Conservation (phyloP, 2,329 filamentous ascomycete genomes). For the Dryadomyces quercivorus region DNA sequence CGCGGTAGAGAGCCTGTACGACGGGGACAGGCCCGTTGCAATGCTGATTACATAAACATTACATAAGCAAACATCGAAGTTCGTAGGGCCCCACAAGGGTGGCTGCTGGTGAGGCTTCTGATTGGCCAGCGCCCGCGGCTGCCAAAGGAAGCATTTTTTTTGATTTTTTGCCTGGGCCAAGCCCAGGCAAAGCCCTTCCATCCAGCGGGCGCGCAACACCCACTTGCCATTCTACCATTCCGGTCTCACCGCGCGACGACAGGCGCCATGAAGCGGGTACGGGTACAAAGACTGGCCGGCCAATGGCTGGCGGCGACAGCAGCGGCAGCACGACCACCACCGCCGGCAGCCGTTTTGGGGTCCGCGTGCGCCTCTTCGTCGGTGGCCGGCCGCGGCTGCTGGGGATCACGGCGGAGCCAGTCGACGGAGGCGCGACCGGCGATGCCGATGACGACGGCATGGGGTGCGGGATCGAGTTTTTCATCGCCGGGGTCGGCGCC, state of each 20-base stretch:
- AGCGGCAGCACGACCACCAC: not conserved
- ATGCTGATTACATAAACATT: too few relatives aligned
- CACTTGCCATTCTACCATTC: not conserved
- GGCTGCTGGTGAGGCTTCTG: not conserved
- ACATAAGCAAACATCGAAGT: too few relatives aligned
- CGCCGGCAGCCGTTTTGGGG: not conserved
- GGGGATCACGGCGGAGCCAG: slow-evolving; percentile 1
- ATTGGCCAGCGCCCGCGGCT: not conserved
- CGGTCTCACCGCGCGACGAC: not conserved
- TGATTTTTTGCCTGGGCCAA: too few relatives aligned
- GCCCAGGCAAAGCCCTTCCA: not conserved
- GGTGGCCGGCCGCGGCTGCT: not conserved
- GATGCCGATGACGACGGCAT: too few relatives aligned
- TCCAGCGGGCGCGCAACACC: too few relatives aligned
- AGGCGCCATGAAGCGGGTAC: slow-evolving; percentile 46
- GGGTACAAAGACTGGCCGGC: slow-evolving; percentile 45
- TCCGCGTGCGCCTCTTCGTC: not conserved
- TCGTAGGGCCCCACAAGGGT: too few relatives aligned
- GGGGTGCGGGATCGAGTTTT: not conserved
- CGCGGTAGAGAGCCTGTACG: too few relatives aligned
- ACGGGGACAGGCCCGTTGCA: too few relatives aligned
- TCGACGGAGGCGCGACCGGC: not conserved
- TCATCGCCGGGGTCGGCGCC: not conserved
- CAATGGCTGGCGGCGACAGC: slow-evolving; percentile 38
- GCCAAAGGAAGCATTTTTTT: not conserved